Evolutionary conservation across 495 filamentous ascomycete species (phyloP), one percentile per base, ranked within the genome.

Genomic region (Niebla homalea): DNA sequence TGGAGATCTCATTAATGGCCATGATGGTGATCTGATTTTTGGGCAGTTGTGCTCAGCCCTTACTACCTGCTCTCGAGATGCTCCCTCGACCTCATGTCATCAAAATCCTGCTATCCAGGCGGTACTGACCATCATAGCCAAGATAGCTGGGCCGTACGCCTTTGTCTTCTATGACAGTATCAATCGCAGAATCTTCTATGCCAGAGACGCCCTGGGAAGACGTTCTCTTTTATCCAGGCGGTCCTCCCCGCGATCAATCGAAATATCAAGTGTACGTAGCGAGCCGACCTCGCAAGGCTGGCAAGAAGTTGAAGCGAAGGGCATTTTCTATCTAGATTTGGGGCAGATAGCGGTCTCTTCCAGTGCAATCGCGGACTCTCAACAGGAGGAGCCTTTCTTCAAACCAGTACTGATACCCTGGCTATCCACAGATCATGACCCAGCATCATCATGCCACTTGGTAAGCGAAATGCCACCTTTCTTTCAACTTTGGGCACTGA

Each of bases 71-170:
- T 39, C 22, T n/a, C 20, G 16, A n/a, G 38, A 21, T 19, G 19
- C 41, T 60, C 58, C n/a, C 14, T 22, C n/a, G 41, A 4, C 12
- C 15, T 18, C 10, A 25, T 23, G 19, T 43, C 49, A 59, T 56
- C 59, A 15, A 46, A 58, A 3, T 35, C 60, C 15, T 53, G 4
- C 26, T 36, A 5, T 29, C 2, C 18, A 68, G 49, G 60, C 60
- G 36, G 53, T 85, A 36, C 49, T 78, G 22, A 63, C 68, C 26
- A 74, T 75, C 3, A 62, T 92, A 46, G 71, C 75, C 39, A 68
- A 65, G 40, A 77, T 95, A 32, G 78, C 81, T 44, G 92, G 92
- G 8, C 89, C 93, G 10, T 97, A 86, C 65, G 85, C 93, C 14
- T 93, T 97, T 67, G 78, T 95, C 2, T 97, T 84, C 65, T 88